phyloP scores from a whole-genome alignment of 441 rosid genomes.

The Bocquillonia castaneifolia region DNA sequence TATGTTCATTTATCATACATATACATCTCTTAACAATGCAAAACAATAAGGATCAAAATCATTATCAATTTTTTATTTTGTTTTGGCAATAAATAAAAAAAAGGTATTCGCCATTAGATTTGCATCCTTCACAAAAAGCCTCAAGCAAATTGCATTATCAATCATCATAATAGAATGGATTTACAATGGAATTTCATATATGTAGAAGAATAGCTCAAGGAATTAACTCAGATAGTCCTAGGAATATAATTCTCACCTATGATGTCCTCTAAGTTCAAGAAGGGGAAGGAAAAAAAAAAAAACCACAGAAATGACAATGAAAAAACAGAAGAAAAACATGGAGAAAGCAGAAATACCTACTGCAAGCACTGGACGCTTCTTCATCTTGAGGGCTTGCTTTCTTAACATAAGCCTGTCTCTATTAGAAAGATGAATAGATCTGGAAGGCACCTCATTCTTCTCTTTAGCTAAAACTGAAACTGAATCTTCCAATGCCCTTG shows the following conservation, averaged over 20 bases:
- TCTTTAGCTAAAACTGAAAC: conserved; percentile 20
- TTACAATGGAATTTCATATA: neutral
- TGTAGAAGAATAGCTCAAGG: neutral
- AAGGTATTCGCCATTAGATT: neutral
- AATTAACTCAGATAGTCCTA: neutral
- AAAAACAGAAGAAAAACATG: neutral
- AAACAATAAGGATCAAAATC: neutral
- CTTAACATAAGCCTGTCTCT: conserved; percentile 70
- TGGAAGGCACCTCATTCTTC: conserved; percentile 30
- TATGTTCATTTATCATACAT: neutral
- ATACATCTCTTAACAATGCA: neutral
- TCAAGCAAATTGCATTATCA: neutral
- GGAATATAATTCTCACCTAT: neutral
- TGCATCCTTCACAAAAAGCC: neutral
- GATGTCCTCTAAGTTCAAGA: neutral
- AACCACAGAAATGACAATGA: neutral
- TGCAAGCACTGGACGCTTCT: conserved; percentile 62
- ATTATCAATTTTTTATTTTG: neutral
- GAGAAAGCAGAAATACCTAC: conserved; percentile 41
- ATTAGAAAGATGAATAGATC: conserved; percentile 51
- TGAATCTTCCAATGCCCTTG: conserved; percentile 24
- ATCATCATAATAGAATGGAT: neutral
- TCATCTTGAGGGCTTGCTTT: conserved; percentile 67
- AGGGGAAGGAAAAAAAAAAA: neutral
- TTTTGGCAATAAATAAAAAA: neutral